Evolutionary conservation across 257 asterid species (phyloP), one percentile per base, ranked within the genome.

Genomic region (Echium plantagineum): DNA sequence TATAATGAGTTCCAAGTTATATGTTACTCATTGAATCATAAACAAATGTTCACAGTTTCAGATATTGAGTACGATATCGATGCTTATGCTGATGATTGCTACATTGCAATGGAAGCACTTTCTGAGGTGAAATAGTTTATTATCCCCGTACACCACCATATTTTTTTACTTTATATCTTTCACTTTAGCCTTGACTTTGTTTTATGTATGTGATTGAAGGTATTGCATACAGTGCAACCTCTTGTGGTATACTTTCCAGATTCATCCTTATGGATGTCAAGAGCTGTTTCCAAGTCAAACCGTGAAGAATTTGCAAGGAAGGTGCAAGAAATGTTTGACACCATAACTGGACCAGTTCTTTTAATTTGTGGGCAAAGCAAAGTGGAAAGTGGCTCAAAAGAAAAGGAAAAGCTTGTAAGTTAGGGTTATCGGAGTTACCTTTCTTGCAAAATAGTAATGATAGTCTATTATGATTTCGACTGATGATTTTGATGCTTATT

Each of bases 311-410:
- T 91, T 70, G 73, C 84, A 58, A 49, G 62, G 62, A 88, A 85
- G 73, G 70, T 85, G 74, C 74, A 77, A 73, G 95, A 88, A 82
- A 85, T 88, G 94, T 84, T 91, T 65, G 96, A 85, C 74, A 77
- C 78, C 70, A 73, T 91, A 78, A 67, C 82, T 38, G 94, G 94
- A 63, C 90, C 94, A 22, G 74, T 82, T 42, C 82, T 91, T 68
- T 66, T 91, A 74, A 85, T 91, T 74, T 85, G 98, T 63, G 95
- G 98, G 55, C 86, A 82, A 70, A 85, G 82, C 75, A 91, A 85
- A 79, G 73, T 69, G 61, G 95, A 82, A 80, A 63, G 77, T 20
- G 94, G 85, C 59, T 73, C 89, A 49, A 91, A 88, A 78, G 98
- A 88, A 66, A 91, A 84, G 71, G 96, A 77, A 66, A 91, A 88